Conservation (phyloP, 164 flowering plant genomes). For the Chimonanthus salicifolius region DNA sequence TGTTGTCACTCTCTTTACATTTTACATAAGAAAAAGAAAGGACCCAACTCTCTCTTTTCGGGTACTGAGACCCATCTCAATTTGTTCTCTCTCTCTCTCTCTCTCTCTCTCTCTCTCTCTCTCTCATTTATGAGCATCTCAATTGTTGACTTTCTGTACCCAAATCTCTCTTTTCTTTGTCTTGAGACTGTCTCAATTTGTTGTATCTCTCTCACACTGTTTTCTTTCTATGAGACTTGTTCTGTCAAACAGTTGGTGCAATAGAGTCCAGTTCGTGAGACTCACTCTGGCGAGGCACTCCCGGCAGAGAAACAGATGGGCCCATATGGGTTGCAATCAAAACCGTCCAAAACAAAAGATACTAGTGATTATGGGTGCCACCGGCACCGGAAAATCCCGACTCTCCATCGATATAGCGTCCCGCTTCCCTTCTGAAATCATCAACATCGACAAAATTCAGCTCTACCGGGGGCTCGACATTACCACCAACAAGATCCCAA, state of each 20-base stretch:
- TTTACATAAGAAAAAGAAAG: no score
- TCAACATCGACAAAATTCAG: slow-evolving; percentile 90
- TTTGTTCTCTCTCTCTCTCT: no score
- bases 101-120: no score
- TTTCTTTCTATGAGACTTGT: slow-evolving; percentile 19
- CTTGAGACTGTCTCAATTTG: no score
- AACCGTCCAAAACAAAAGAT: slow-evolving; percentile 29
- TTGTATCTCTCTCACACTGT: background rate
- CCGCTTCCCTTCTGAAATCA: slow-evolving; percentile 43
- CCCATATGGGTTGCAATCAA: slow-evolving; percentile 5
- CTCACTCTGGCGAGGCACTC: background rate
- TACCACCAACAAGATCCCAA: slow-evolving; percentile 74
- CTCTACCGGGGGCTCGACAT: slow-evolving; percentile 65
- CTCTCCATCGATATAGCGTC: slow-evolving; percentile 68
- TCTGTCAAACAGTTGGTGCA: slow-evolving; percentile 9
- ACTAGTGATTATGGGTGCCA: slow-evolving; percentile 73
- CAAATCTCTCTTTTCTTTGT: no score
- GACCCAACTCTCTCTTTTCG: no score
- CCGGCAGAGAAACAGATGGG: background rate
- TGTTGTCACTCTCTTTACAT: no score
- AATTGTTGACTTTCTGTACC: no score
- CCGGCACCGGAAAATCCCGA: slow-evolving; percentile 71
- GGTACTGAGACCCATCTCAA: no score
- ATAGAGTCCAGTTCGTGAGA: background rate
- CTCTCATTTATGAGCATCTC: no score